A percentile compares a stretch with the other conserved stretches of the same genome.
These are phyloP conservation scores for Taiozyma sp. DNA, from an alignment of 1,139 yeast species.

Conservation along the genomic window DNA sequence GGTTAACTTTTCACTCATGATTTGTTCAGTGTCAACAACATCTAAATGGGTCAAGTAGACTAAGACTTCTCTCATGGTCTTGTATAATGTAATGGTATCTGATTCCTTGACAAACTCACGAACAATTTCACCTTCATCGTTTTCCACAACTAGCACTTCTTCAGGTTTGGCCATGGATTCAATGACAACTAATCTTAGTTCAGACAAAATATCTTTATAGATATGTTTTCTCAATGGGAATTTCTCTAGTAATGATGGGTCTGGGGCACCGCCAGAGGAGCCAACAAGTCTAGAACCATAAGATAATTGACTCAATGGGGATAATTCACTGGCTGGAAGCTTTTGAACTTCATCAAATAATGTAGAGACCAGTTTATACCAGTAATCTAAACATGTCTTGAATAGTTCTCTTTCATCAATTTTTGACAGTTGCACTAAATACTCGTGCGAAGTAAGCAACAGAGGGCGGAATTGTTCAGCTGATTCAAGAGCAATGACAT, in stretches of 20 bases:
- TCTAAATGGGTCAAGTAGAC: conserved; percentile 95
- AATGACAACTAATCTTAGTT: conserved; percentile 83
- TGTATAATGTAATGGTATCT: conserved; percentile 93
- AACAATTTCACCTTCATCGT: conserved; percentile 98
- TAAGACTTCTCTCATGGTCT: conserved; percentile 91
- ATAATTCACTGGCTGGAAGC: conserved; percentile 64
- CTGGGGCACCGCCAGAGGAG: conserved; percentile 75
- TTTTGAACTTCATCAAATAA: conserved; percentile 83
- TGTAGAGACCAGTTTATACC: conserved; percentile 80
- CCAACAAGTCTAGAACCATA: conserved; percentile 46
- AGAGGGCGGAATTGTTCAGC: conserved; percentile 55
- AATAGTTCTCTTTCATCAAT: conserved; percentile 95
- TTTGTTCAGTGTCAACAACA: conserved; percentile 89
- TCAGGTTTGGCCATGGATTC: conserved; percentile 99
- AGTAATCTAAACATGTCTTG: conserved; percentile 92
- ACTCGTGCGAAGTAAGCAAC: conserved; percentile 68
- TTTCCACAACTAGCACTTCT: conserved; percentile 93
- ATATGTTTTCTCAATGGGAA: conserved; percentile 84
- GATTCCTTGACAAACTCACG: conserved; percentile 96
- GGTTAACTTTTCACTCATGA: conserved; percentile 87
- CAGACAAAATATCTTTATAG: conserved; percentile 70
- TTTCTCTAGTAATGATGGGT: conserved; percentile 71
- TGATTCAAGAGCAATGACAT: conserved; percentile 68
- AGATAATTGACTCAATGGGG: conserved; percentile 72
- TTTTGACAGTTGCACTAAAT: conserved; percentile 78